Evolutionary conservation across 176 grass and related monocot genomes (phyloP).

Genomic region (Saccharum spontaneum): DNA sequence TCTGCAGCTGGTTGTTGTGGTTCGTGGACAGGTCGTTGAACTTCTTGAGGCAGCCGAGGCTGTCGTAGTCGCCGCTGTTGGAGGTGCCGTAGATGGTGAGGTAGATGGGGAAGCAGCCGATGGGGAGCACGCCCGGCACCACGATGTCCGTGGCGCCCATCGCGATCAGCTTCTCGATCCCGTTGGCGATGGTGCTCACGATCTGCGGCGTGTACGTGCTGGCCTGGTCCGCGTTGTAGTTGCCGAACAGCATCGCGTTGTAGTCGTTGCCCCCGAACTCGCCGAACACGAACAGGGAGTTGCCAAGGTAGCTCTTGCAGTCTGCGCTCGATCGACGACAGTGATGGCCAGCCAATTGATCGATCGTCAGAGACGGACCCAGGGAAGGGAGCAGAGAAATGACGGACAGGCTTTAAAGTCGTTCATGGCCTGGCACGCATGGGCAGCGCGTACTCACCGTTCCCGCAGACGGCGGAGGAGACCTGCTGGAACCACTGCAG

Average conservation of each 20-base stretch:
- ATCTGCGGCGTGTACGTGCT: slow-evolving; percentile 54
- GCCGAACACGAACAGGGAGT: slow-evolving; percentile 58
- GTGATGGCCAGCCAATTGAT: neutral
- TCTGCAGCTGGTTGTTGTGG: slow-evolving; percentile 48
- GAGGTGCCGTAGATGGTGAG: slow-evolving; percentile 47
- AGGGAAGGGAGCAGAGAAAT: neutral
- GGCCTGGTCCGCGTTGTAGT: slow-evolving; percentile 43
- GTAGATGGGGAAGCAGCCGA: slow-evolving; percentile 80
- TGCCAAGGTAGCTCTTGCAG: slow-evolving; percentile 47
- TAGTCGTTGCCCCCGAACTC: slow-evolving; percentile 79
- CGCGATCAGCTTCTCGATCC: slow-evolving; percentile 63
- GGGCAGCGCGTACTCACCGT: slow-evolving; percentile 3
- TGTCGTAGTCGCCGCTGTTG: slow-evolving; percentile 42
- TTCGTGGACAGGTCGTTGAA: slow-evolving; percentile 52
- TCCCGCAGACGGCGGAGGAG: slow-evolving; percentile 43
- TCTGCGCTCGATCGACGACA: neutral
- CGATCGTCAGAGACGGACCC: neutral
- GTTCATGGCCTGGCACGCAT: too few relatives aligned
- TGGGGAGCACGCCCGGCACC: slow-evolving; percentile 55
- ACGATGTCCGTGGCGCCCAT: slow-evolving; percentile 57
- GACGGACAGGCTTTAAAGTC: neutral
- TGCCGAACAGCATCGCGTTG: slow-evolving; percentile 66
- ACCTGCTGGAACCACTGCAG: slow-evolving; percentile 69
- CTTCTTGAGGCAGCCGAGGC: slow-evolving; percentile 56
- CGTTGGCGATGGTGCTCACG: slow-evolving; percentile 37